These are phyloP conservation scores for Mrakia gelida DNA, from an alignment of 768 basidiomycete species.

Conservation along the genomic window DNA sequence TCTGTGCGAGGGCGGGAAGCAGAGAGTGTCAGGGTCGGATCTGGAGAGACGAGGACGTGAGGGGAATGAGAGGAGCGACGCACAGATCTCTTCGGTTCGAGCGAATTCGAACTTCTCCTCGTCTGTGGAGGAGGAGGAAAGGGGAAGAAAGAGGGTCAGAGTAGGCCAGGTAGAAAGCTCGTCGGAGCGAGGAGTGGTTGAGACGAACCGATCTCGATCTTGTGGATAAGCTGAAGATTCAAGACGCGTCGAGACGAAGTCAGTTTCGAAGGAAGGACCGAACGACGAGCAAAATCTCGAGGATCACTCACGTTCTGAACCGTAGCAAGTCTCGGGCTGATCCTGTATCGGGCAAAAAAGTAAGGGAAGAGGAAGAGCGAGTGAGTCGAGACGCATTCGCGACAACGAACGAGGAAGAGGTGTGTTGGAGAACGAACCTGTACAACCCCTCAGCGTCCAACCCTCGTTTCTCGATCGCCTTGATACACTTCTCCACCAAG, in stretches of 20 bases:
- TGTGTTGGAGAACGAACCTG: constrained; percentile 9
- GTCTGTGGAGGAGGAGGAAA: neutral
- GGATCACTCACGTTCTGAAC: constrained; percentile 21
- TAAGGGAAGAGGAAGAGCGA: neutral
- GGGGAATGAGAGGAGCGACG: neutral
- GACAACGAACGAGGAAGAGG: no score
- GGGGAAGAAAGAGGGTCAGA: neutral
- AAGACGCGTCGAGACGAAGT: neutral
- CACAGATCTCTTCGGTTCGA: constrained; percentile 24
- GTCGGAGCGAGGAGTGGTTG: neutral
- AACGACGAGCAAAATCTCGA: neutral
- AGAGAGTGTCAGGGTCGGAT: neutral
- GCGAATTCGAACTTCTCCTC: constrained; percentile 31
- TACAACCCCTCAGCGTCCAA: constrained; percentile 25
- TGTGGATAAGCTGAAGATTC: neutral
- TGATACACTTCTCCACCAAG: constrained; percentile 31
- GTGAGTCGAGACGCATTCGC: no score
- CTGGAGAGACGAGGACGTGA: no score
- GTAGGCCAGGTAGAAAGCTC: no score
- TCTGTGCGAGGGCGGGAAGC: neutral
- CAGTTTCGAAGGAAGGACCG: neutral
- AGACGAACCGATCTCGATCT: constrained; percentile 2
- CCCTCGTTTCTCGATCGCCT: constrained; percentile 26
- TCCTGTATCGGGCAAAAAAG: neutral
- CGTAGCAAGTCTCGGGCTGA: constrained; percentile 1